A percentile compares a stretch with the other conserved stretches of the same genome.
Evolutionary conservation across 768 basidiomycete genomes (phyloP).

Genomic region (Russula abietina): DNA sequence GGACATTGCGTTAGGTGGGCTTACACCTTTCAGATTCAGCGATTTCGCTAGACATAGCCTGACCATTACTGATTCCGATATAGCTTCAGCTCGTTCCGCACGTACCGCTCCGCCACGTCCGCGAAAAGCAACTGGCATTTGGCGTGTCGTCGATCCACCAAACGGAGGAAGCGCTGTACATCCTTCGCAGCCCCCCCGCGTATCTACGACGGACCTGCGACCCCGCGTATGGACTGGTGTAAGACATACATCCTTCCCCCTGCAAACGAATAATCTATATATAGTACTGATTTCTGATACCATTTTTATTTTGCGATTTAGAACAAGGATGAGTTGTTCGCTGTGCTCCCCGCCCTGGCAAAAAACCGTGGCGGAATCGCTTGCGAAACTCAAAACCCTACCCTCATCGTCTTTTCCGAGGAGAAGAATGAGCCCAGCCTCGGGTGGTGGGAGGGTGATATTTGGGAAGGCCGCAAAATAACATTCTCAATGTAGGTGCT

Average conservation of each 20-base stretch:
- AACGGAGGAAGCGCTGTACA: neutral
- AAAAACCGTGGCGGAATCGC: constrained; percentile 10
- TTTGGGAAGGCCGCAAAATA: constrained; percentile 18
- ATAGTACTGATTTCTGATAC: neutral
- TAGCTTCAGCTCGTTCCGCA: neutral
- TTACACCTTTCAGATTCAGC: neutral
- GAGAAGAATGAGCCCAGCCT: neutral
- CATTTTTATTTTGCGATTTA: neutral
- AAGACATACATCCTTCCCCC: neutral
- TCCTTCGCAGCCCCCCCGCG: neutral
- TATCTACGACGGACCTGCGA: neutral
- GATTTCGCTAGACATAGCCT: neutral
- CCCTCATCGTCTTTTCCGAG: constrained; percentile 14
- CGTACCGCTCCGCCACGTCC: neutral
- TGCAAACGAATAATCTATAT: neutral
- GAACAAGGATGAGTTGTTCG: constrained; percentile 17
- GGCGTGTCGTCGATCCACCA: constrained; percentile 13
- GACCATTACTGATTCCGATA: neutral
- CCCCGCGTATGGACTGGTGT: constrained; percentile 21
- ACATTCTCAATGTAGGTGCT: constrained; percentile 20
- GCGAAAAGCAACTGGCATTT: neutral
- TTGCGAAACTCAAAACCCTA: constrained; percentile 3
- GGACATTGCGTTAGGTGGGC: neutral
- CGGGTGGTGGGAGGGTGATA: constrained; percentile 17
- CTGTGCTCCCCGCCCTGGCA: constrained; percentile 9